Percentiles rank a stretch among this genome's conserved stretches.
Evolutionary conservation across 805 yeast genomes (phyloP).

Genomic region (Groenewaldozyma salmanticensis): DNA sequence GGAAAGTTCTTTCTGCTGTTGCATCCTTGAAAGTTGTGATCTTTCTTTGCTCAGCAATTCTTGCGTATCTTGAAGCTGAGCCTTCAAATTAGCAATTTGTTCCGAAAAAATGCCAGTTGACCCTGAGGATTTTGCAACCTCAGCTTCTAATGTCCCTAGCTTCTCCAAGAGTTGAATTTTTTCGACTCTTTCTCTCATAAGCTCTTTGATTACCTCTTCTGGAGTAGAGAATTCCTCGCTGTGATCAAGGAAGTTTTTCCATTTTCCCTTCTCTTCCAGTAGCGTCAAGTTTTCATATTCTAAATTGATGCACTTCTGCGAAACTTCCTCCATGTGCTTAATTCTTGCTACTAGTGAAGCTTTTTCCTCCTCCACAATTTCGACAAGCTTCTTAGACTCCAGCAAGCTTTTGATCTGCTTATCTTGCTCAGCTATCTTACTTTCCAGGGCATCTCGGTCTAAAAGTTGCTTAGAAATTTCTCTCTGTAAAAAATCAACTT

Average conservation of each 20-base stretch:
- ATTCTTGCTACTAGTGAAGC: conserved; percentile 33
- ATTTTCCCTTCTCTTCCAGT: conserved; percentile 38
- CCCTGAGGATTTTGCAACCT: conserved; percentile 17
- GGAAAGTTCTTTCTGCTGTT: conserved; percentile 44
- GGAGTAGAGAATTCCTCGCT: conserved; percentile 32
- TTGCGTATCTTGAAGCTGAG: conserved; percentile 22
- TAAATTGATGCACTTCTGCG: conserved; percentile 37
- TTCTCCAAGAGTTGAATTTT: conserved; percentile 22
- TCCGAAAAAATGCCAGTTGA: conserved; percentile 19
- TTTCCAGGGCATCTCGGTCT: conserved; percentile 40
- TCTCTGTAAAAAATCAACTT: conserved; percentile 13
- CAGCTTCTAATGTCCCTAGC: conserved; percentile 26
- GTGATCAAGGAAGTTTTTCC: conserved; percentile 34
- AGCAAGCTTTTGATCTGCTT: conserved; percentile 42
- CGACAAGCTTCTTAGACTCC: conserved; percentile 37
- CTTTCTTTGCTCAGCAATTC: conserved; percentile 34
- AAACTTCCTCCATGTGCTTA: conserved; percentile 31
- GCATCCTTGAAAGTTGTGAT: conserved; percentile 30
- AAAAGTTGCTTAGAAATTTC: conserved; percentile 32
- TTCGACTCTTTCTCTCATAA: conserved; percentile 28
- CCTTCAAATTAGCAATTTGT: conserved; percentile 21
- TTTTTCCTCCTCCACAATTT: conserved; percentile 49
- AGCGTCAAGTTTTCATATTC: conserved; percentile 42
- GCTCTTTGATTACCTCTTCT: conserved; percentile 31
- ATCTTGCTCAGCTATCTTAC: conserved; percentile 42